These are phyloP conservation scores for Scheffersomyces stipitis DNA, from an alignment of 805 yeast species.

Conservation along the genomic window DNA sequence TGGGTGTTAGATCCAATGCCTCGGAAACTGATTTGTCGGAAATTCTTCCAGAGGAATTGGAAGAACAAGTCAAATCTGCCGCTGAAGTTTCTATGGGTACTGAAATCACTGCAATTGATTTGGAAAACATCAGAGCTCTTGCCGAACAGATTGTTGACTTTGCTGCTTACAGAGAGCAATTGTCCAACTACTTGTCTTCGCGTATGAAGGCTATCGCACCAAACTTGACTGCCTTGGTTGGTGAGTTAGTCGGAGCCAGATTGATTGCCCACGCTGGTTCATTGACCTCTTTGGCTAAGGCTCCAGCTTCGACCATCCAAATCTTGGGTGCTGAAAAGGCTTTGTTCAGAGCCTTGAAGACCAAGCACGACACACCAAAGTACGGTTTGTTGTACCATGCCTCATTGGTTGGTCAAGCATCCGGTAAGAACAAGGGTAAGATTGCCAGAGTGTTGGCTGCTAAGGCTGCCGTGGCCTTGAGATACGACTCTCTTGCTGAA, in stretches of 20 bases:
- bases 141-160: conserved; percentile 97
- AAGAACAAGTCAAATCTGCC: conserved; percentile 77
- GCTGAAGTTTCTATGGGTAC: conserved; percentile 99
- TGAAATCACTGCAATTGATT: conserved; percentile 90
- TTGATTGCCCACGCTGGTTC: conserved; percentile 97
- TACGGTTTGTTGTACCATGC: conserved; percentile 95
- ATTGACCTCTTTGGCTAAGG: conserved; percentile 89
- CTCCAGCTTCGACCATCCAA: conserved; percentile 98
- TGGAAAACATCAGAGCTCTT: conserved; percentile 81
- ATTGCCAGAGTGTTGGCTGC: conserved; percentile 98
- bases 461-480: conserved; percentile 93
- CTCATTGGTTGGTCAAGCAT: conserved; percentile 89
- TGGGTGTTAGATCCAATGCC: conserved; percentile 94
- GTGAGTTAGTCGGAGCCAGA: conserved; percentile 98
- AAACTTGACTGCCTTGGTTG: conserved; percentile 90
- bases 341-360: conserved; percentile 90
- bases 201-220: conserved; percentile 99
- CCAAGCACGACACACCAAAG: conserved; percentile 95
- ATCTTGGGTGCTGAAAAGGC: conserved; percentile 98
- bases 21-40: conserved; percentile 75
- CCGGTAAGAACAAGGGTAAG: conserved; percentile 97
- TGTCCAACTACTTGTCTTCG: conserved; percentile 84
- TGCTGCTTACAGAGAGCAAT: conserved; percentile 94
- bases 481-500: conserved; percentile 96
- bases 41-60: conserved; percentile 47